Conservation (phyloP, 495 filamentous ascomycete genomes). For the Tuber melanosporum region DNA sequence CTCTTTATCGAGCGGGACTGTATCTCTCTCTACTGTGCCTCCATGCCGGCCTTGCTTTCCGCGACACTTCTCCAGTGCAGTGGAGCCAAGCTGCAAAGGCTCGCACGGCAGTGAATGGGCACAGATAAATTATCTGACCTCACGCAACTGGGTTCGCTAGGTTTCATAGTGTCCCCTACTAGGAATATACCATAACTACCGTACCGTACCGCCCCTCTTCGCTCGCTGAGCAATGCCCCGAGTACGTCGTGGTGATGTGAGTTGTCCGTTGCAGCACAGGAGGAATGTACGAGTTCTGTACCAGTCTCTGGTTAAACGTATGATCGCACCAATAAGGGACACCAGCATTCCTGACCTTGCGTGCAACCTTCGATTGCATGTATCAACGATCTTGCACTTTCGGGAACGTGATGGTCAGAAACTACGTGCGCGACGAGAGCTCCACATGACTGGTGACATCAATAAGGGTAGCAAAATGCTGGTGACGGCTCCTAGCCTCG, state of each 20-base stretch:
- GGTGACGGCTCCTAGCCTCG: constrained; percentile 24
- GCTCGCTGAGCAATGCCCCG: neutral
- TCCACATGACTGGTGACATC: constrained; percentile 33
- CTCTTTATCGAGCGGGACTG: neutral
- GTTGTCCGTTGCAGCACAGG: constrained; percentile 33
- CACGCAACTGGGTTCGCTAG: neutral
- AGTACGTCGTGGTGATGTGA: constrained; percentile 28
- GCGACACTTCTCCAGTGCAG: neutral
- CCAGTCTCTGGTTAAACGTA: neutral
- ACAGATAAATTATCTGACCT: neutral
- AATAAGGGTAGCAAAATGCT: constrained; percentile 21
- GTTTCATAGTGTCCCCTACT: constrained; percentile 1
- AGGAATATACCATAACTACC: neutral
- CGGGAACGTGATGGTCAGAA: constrained; percentile 20
- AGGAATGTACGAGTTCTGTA: constrained; percentile 26
- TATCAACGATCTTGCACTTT: constrained; percentile 32
- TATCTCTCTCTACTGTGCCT: neutral
- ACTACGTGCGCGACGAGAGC: constrained; percentile 15
- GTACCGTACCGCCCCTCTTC: neutral
- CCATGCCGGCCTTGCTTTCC: neutral
- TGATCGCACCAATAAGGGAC: constrained; percentile 3
- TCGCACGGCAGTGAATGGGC: neutral
- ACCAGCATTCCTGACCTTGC: constrained; percentile 17
- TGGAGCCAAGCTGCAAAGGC: neutral
- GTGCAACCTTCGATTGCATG: constrained; percentile 14